These are phyloP conservation scores for Aspergillus sp. DNA, from an alignment of 2,329 filamentous ascomycete genomes.

Conservation along the genomic window DNA sequence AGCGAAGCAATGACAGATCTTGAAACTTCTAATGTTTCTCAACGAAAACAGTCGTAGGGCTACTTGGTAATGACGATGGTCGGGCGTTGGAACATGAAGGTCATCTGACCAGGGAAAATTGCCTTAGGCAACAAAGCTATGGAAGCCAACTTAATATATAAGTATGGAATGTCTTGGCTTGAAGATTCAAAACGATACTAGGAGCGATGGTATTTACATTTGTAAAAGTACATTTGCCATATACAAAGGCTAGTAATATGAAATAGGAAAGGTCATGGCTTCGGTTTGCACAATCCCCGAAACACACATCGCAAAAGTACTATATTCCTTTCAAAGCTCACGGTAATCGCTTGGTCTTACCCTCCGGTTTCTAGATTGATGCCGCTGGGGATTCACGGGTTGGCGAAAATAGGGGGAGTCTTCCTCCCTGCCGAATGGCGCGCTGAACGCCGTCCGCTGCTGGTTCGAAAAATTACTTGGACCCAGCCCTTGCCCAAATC, in stretches of 20 bases:
- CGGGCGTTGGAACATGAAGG: neutral
- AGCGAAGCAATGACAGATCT: neutral
- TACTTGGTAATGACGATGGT: neutral
- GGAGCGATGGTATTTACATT: conserved; percentile 3
- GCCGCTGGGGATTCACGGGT: conserved; percentile 89
- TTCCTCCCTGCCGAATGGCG: conserved; percentile 63
- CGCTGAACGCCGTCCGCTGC: conserved; percentile 54
- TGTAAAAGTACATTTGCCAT: conserved; percentile 3
- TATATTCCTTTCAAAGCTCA: conserved; percentile 58
- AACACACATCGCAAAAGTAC: neutral
- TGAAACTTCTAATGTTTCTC: neutral
- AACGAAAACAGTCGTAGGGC: neutral
- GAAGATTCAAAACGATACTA: neutral
- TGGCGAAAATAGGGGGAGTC: conserved; percentile 94
- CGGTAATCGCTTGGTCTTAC: conserved; percentile 87
- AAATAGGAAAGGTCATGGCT: neutral
- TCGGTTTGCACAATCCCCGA: neutral
- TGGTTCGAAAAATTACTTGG: conserved; percentile 56
- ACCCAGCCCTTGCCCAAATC: conserved; percentile 32
- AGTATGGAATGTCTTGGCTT: too few species aligned
- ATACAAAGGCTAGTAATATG: neutral
- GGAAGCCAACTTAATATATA: too few species aligned
- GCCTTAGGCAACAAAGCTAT: neutral
- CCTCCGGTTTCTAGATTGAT: conserved; percentile 76
- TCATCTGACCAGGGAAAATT: neutral